Evolutionary conservation across 2,329 filamentous ascomycete genomes (phyloP).

Genomic region (Dothidotthia symphoricarpi): DNA sequence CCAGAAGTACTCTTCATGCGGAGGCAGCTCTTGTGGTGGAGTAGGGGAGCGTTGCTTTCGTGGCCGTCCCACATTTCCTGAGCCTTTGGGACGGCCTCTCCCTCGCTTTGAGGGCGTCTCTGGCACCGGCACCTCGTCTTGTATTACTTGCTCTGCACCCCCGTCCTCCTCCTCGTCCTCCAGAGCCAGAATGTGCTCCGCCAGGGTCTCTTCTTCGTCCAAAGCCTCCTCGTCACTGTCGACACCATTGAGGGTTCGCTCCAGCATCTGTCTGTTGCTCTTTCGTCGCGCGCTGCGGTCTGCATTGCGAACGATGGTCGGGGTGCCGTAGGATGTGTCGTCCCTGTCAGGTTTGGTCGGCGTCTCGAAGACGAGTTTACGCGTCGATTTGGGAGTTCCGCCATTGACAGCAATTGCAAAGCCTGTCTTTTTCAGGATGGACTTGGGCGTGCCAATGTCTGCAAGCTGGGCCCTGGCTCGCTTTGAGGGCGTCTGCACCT

Average conservation of each 20-base stretch:
- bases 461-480: slow-evolving; percentile 19
- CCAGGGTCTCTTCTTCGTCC: slow-evolving; percentile 65
- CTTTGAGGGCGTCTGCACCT: slow-evolving; percentile 35
- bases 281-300: slow-evolving; percentile 86
- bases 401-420: slow-evolving; percentile 18
- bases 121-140: slow-evolving; percentile 42
- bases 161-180: slow-evolving; percentile 48
- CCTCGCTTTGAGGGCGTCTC: slow-evolving; percentile 57
- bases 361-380: slow-evolving; percentile 50
- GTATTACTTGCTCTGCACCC: slow-evolving; percentile 15
- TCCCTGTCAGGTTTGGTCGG: slow-evolving; percentile 40
- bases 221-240: slow-evolving; percentile 67
- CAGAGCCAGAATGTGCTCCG: slow-evolving; percentile 65
- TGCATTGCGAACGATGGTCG: slow-evolving; percentile 65
- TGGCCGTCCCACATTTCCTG: slow-evolving; percentile 49
- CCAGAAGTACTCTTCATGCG: slow-evolving; percentile 90
- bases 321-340: slow-evolving; percentile 50
- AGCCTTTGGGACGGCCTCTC: slow-evolving; percentile 41
- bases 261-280: slow-evolving; percentile 73
- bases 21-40: slow-evolving; percentile 75
- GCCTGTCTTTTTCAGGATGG: slow-evolving; percentile 36
- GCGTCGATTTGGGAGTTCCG: slow-evolving; percentile 45
- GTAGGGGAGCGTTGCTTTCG: slow-evolving; percentile 69
- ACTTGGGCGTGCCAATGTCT: slow-evolving; percentile 33
- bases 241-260: slow-evolving; percentile 64